A percentile compares a stretch with the other conserved stretches of the same genome.
Conservation (phyloP, 768 basidiomycete species). For the Chlorophyllum brunneum region DNA sequence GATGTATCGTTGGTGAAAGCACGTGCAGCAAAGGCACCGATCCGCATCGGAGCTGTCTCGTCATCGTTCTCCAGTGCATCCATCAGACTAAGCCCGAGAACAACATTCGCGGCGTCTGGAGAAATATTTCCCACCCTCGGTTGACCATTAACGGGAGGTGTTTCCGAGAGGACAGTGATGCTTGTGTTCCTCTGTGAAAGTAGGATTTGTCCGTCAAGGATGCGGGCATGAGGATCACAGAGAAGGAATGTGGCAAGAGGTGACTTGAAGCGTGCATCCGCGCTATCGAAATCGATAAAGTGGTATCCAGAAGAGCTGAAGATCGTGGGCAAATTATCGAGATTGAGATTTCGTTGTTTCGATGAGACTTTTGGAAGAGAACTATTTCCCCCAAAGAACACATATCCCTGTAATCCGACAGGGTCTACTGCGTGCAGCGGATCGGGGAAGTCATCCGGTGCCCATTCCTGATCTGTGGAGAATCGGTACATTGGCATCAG, state of each 20-base stretch:
- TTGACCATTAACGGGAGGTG: background rate
- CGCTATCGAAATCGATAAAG: background rate
- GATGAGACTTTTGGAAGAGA: background rate
- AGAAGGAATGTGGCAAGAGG: background rate
- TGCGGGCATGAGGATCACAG: background rate
- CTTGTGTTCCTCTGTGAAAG: background rate
- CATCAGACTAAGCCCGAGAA: background rate
- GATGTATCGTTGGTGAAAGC: background rate
- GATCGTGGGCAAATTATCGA: background rate
- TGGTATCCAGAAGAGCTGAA: background rate
- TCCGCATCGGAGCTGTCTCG: background rate
- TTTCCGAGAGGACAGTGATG: background rate
- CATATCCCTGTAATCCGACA: background rate
- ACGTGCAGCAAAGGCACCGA: background rate
- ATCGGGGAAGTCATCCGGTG: background rate
- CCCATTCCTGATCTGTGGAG: background rate
- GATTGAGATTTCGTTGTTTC: background rate
- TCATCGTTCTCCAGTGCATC: background rate
- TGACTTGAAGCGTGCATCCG: background rate
- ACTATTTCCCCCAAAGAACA: conserved; percentile 5
- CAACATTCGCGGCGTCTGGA: background rate
- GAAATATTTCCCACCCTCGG: background rate
- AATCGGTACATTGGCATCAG: conserved; percentile 1
- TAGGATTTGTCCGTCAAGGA: background rate
- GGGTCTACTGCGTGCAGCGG: background rate